Percentiles rank a stretch among this genome's conserved stretches.
Conservation (phyloP, 768 basidiomycete genomes). For the Rossbeevera mucosa region DNA sequence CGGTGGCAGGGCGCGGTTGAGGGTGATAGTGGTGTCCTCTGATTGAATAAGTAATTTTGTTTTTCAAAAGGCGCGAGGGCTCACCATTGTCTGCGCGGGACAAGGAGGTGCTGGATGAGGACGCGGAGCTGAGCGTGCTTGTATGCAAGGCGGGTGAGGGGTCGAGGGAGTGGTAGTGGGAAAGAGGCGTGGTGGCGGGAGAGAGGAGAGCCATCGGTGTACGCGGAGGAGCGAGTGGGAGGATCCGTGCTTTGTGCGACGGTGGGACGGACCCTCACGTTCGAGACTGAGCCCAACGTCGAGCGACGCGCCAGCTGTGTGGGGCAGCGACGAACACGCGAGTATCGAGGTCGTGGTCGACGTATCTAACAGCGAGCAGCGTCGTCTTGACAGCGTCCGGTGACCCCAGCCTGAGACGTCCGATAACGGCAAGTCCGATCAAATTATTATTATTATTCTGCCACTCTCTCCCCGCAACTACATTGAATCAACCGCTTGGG, state of each 20-base stretch:
- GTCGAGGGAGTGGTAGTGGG: constrained; percentile 30
- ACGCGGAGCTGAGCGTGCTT: constrained; percentile 24
- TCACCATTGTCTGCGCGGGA: constrained; percentile 62
- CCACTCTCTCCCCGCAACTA: not conserved
- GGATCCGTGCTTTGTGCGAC: constrained; percentile 46
- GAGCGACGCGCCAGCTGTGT: constrained; percentile 6
- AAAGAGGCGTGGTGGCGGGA: constrained; percentile 26
- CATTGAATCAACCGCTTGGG: too few relatives aligned
- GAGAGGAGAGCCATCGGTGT: constrained; percentile 25
- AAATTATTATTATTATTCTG: too few relatives aligned
- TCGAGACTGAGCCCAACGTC: not conserved
- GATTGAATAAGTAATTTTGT: constrained; percentile 17
- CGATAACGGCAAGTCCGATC: constrained; percentile 20
- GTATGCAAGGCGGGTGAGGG: constrained; percentile 24
- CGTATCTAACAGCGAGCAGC: constrained; percentile 15
- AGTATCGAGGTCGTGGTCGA: constrained; percentile 6
- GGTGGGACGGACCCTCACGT: constrained; percentile 45
- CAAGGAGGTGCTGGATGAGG: constrained; percentile 51
- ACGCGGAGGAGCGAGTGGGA: constrained; percentile 21
- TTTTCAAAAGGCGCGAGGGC: constrained; percentile 27
- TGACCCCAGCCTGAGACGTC: not conserved
- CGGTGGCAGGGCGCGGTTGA: constrained; percentile 39
- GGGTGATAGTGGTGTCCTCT: constrained; percentile 76
- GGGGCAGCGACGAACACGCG: not conserved
- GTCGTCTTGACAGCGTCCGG: constrained; percentile 7